Conservation (phyloP, 805 yeast genomes). For the Zygosaccharomyces siamensis region DNA sequence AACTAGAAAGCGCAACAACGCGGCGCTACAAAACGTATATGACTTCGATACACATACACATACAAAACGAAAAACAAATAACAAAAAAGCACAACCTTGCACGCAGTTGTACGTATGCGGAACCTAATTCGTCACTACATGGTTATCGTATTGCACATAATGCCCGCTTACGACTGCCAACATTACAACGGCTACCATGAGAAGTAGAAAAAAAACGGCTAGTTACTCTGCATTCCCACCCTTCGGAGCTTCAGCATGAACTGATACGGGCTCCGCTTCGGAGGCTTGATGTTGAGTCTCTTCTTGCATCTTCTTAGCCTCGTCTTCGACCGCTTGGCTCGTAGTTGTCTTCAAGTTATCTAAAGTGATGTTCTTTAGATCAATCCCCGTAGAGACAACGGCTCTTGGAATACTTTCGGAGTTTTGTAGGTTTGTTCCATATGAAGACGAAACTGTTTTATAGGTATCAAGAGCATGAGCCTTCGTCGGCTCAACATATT, state of each 20-base stretch:
- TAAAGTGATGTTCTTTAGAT: conserved; percentile 28
- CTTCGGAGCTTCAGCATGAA: background rate
- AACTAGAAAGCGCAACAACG: background rate
- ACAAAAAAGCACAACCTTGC: background rate
- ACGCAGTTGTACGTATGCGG: background rate
- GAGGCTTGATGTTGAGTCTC: background rate
- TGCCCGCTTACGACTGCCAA: background rate
- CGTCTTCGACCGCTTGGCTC: conserved; percentile 9
- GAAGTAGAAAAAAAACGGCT: conserved; percentile 7
- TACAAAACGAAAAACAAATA: background rate
- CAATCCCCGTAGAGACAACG: conserved; percentile 31
- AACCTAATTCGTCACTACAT: background rate
- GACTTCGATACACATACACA: background rate
- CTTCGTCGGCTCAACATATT: conserved; percentile 19
- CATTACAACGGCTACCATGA: background rate
- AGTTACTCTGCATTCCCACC: conserved; percentile 8
- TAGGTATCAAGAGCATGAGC: conserved; percentile 24
- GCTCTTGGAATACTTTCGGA: conserved; percentile 33
- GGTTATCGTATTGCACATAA: background rate
- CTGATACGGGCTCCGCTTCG: conserved; percentile 5
- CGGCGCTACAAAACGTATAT: background rate
- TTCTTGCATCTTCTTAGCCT: conserved; percentile 7
- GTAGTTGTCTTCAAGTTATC: conserved; percentile 25
- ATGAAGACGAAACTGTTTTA: conserved; percentile 27
- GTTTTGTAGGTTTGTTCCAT: conserved; percentile 28